These are phyloP conservation scores for Calonectria pteridis DNA, from an alignment of 2,329 filamentous ascomycete species.

Conservation along the genomic window DNA sequence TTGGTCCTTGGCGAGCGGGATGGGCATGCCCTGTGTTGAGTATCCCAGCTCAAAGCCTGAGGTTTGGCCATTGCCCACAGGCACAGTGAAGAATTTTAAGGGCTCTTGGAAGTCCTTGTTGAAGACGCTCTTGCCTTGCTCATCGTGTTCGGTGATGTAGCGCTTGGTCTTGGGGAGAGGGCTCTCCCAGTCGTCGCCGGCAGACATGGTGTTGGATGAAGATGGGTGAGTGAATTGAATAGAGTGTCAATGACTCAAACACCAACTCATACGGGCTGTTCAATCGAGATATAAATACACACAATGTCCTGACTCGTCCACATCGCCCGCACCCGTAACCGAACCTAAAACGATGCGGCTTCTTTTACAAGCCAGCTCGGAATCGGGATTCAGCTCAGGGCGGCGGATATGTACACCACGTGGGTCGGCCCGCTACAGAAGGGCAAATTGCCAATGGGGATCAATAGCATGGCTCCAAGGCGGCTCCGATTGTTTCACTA, in stretches of 20 bases:
- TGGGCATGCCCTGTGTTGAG: background rate
- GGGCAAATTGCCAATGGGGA: slow-evolving; percentile 1
- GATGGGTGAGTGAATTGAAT: background rate
- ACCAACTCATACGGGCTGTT: background rate
- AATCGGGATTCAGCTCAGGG: background rate
- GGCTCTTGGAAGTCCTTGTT: background rate
- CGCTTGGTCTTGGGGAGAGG: slow-evolving; percentile 11
- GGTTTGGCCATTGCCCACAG: background rate
- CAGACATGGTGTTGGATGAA: background rate
- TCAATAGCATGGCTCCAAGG: background rate
- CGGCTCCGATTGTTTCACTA: background rate
- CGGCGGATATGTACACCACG: slow-evolving; percentile 1
- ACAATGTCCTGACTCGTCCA: slow-evolving; percentile 2
- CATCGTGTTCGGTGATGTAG: slow-evolving; percentile 9
- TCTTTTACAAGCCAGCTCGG: background rate
- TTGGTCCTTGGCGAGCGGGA: slow-evolving; percentile 11
- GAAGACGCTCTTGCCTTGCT: slow-evolving; percentile 1
- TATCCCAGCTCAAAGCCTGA: slow-evolving; percentile 12
- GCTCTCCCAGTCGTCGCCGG: background rate
- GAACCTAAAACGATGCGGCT: background rate
- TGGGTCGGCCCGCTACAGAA: slow-evolving; percentile 3
- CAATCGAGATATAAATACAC: background rate
- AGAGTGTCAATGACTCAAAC: background rate
- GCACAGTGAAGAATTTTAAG: background rate
- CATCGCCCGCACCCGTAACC: background rate